phyloP scores from a whole-genome alignment of 805 yeast species.

The Nakazawaea ambrosiae region DNA sequence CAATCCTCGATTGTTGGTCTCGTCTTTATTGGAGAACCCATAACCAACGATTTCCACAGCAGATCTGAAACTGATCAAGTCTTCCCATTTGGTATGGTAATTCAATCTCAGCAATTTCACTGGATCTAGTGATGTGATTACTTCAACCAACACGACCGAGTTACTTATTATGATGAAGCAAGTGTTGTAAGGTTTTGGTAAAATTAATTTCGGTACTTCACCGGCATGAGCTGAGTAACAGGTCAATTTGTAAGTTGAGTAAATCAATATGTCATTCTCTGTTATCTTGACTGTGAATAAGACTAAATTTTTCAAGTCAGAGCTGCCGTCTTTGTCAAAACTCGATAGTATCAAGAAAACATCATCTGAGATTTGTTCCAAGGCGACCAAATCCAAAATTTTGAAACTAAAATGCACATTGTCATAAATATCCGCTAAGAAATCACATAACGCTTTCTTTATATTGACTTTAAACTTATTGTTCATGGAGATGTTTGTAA shows the following conservation, averaged over 20 bases:
- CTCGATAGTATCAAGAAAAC: slow-evolving; percentile 44
- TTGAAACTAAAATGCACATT: slow-evolving; percentile 41
- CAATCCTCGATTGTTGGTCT: too few species aligned
- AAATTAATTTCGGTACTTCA: slow-evolving; percentile 39
- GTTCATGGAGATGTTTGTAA: slow-evolving; percentile 21
- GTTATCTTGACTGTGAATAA: slow-evolving; percentile 48
- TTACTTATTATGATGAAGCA: slow-evolving; percentile 47
- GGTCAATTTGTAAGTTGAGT: slow-evolving; percentile 61
- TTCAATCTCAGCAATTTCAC: slow-evolving; percentile 17
- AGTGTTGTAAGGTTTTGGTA: slow-evolving; percentile 48
- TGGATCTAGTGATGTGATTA: slow-evolving; percentile 34
- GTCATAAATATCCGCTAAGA: slow-evolving; percentile 34
- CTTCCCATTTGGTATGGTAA: slow-evolving; percentile 68
- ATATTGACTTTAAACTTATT: slow-evolving; percentile 23
- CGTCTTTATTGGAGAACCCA: slow-evolving; percentile 27
- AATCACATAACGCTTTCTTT: slow-evolving; percentile 12
- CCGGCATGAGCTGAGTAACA: slow-evolving; percentile 26
- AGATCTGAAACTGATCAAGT: slow-evolving; percentile 51
- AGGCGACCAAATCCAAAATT: slow-evolving; percentile 57
- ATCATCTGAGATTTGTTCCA: slow-evolving; percentile 29
- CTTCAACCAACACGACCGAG: slow-evolving; percentile 61
- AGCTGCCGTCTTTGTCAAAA: slow-evolving; percentile 25
- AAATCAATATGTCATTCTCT: slow-evolving; percentile 42
- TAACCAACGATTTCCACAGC: slow-evolving; percentile 49
- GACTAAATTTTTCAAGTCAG: slow-evolving; percentile 31